Percentiles rank a stretch among this genome's conserved stretches.
Evolutionary conservation across 768 basidiomycete species (phyloP).

Genomic region (Agaricus sinodeliciosus): DNA sequence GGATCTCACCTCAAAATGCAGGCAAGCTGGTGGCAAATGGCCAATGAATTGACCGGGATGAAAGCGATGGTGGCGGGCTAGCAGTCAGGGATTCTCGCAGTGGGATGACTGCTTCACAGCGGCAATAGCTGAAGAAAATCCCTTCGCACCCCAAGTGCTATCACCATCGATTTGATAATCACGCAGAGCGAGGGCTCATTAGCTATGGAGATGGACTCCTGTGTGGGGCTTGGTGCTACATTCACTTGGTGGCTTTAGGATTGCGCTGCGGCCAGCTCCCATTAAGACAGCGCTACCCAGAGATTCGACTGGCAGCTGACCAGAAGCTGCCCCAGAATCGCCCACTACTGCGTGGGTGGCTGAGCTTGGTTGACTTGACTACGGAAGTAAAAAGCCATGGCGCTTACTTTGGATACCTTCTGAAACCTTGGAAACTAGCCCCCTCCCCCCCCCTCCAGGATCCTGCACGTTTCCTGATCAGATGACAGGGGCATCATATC

Average conservation of each 20-base stretch:
- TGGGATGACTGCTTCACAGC: conserved; percentile 74
- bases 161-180: conserved; percentile 41
- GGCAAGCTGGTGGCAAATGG: conserved; percentile 79
- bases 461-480: conserved; percentile 51
- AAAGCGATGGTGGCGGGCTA: conserved; percentile 71
- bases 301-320: conserved; percentile 27
- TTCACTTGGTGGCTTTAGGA: conserved; percentile 19
- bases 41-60: conserved; percentile 53
- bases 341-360: conserved; percentile 54
- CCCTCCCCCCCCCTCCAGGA: conserved; percentile 50
- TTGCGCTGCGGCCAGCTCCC: not conserved
- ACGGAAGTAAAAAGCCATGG: conserved; percentile 91
- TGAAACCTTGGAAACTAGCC: conserved; percentile 75
- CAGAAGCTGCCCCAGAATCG: conserved; percentile 50
- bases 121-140: conserved; percentile 54
- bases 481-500: conserved; percentile 89
- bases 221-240: conserved; percentile 42
- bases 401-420: conserved; percentile 80
- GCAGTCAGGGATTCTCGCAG: conserved; percentile 90
- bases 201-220: conserved; percentile 53
- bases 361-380: conserved; percentile 70
- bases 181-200: conserved; percentile 58
- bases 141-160: conserved; percentile 42
- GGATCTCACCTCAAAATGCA: conserved; percentile 61
- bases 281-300: not conserved